Evolutionary conservation across 805 yeast genomes (phyloP).

Genomic region (Priceomyces melissophilus): DNA sequence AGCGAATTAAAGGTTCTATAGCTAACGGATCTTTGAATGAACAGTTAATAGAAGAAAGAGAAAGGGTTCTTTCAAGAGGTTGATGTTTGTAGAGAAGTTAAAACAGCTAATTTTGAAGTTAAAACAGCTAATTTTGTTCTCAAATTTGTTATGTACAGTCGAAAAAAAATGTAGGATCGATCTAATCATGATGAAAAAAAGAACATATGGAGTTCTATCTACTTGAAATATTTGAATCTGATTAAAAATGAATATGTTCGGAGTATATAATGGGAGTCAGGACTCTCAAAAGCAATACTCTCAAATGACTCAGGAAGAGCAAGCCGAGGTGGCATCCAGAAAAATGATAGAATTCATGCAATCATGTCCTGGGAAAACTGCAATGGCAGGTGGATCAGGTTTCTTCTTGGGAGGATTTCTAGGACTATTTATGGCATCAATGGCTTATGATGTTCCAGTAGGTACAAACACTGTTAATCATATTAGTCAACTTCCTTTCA

Average conservation of each 20-base stretch:
- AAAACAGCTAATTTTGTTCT: neutral
- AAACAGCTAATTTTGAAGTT: too few species aligned
- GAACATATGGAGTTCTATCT: too few species aligned
- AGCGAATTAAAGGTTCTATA: constrained; percentile 7
- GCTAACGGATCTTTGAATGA: constrained; percentile 9
- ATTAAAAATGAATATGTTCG: constrained; percentile 26
- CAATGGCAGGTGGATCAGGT: constrained; percentile 89
- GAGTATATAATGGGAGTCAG: constrained; percentile 35
- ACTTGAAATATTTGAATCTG: too few species aligned
- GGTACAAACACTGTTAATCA: constrained; percentile 54
- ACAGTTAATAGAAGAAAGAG: constrained; percentile 10
- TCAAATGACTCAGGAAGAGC: constrained; percentile 87
- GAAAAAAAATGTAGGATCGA: neutral
- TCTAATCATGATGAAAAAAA: too few species aligned
- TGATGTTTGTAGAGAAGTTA: constrained; percentile 1
- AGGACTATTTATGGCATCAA: constrained; percentile 89
- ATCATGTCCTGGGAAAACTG: constrained; percentile 93
- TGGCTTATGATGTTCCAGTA: constrained; percentile 77
- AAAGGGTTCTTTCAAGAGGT: constrained; percentile 6
- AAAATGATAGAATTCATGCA: constrained; percentile 81
- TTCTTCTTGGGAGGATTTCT: constrained; percentile 93
- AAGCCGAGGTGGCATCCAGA: constrained; percentile 85
- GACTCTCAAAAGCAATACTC: constrained; percentile 46
- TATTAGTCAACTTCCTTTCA: constrained; percentile 81
- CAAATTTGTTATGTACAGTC: neutral